These are phyloP conservation scores for Kwoniella europaea DNA, from an alignment of 768 basidiomycete species.

Conservation along the genomic window DNA sequence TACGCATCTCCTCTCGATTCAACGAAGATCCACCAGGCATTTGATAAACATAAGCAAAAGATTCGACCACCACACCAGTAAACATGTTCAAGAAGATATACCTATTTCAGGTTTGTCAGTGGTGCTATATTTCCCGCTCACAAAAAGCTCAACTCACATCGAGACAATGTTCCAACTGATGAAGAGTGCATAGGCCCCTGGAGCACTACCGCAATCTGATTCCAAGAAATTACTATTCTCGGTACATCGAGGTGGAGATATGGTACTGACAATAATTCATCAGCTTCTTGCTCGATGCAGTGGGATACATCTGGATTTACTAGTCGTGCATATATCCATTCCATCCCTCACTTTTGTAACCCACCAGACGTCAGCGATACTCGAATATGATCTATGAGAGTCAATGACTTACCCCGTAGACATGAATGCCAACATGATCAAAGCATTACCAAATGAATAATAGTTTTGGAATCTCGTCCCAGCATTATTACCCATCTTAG, in stretches of 20 bases:
- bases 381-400: not conserved
- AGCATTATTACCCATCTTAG: conserved; percentile 73
- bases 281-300: not conserved
- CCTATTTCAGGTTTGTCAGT: conserved; percentile 59
- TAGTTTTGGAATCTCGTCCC: conserved; percentile 78
- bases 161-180: conserved; percentile 94
- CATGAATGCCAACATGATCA: conserved; percentile 91
- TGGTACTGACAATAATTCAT: conserved; percentile 62
- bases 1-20: conserved; percentile 85
- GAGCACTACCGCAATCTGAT: conserved; percentile 84
- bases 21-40: conserved; percentile 76
- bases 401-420: conserved; percentile 75
- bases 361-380: conserved; percentile 1
- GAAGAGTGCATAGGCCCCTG: conserved; percentile 84
- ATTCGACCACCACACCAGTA: conserved; percentile 93
- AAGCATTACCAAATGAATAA: conserved; percentile 72
- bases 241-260: conserved; percentile 81
- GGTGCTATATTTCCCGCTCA: not conserved
- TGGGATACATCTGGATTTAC: conserved; percentile 61
- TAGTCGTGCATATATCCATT: conserved; percentile 98
- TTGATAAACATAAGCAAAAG: conserved; percentile 94
- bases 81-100: conserved; percentile 97
- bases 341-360: conserved; percentile 78
- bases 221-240: conserved; percentile 63
- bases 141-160: conserved; percentile 66